phyloP scores from a whole-genome alignment of 176 grass and related monocot species.

The Dendrocalamus sinicus region DNA sequence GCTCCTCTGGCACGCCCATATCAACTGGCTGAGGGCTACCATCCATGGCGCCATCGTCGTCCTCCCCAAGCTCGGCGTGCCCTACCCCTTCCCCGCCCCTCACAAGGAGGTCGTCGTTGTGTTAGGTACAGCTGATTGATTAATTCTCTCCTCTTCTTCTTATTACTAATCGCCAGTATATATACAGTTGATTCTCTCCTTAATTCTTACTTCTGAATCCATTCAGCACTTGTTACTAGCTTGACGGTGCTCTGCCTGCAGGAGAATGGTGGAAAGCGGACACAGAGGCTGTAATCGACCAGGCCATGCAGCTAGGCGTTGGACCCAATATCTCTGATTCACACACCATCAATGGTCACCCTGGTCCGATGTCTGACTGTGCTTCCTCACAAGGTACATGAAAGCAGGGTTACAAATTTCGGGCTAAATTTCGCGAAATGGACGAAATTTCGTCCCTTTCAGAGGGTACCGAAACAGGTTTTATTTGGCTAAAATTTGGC shows the following conservation, averaged over 20 bases:
- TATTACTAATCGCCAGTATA: not conserved
- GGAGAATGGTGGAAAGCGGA: slow-evolving; percentile 73
- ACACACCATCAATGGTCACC: slow-evolving; percentile 70
- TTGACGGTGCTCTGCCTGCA: not conserved
- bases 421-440: no score
- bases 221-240: not conserved
- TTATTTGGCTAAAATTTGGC: no score
- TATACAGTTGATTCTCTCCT: no score
- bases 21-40: slow-evolving; percentile 58
- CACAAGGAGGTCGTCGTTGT: slow-evolving; percentile 50
- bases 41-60: slow-evolving; percentile 65
- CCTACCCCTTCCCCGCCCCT: slow-evolving; percentile 56
- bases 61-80: slow-evolving; percentile 56
- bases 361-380: slow-evolving; percentile 52
- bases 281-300: slow-evolving; percentile 56
- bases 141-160: not conserved
- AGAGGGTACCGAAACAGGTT: no score
- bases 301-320: slow-evolving; percentile 50
- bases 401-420: not conserved
- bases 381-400: slow-evolving; percentile 56
- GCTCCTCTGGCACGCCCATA: slow-evolving; percentile 61
- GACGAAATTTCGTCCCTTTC: no score
- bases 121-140: slow-evolving; percentile 40
- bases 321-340: slow-evolving; percentile 66
- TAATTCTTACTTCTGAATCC: not conserved